phyloP scores from a whole-genome alignment of 805 yeast genomes.

The Metschnikowia matae region DNA sequence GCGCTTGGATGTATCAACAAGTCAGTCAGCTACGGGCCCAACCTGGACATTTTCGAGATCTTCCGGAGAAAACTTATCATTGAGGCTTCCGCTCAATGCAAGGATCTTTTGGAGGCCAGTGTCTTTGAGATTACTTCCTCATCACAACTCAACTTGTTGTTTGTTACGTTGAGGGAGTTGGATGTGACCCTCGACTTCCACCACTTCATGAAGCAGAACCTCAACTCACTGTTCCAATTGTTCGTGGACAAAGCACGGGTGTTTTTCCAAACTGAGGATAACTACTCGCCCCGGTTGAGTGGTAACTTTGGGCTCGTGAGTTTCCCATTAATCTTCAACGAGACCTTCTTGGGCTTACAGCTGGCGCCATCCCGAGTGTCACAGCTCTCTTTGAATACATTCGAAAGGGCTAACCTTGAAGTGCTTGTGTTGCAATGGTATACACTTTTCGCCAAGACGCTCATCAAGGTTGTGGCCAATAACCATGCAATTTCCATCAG shows the following conservation, averaged over 20 bases:
- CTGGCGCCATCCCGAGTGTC: neutral
- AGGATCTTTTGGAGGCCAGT: slow-evolving; percentile 47
- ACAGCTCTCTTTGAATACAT: slow-evolving; percentile 17
- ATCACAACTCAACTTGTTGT: slow-evolving; percentile 43
- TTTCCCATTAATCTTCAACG: slow-evolving; percentile 44
- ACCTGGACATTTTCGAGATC: slow-evolving; percentile 34
- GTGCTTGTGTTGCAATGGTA: slow-evolving; percentile 45
- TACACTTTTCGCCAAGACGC: slow-evolving; percentile 40
- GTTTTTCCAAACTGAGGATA: slow-evolving; percentile 8
- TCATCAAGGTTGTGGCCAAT: slow-evolving; percentile 19
- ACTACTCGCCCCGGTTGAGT: slow-evolving; percentile 26
- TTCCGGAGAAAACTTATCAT: slow-evolving; percentile 47
- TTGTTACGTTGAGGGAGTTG: slow-evolving; percentile 47
- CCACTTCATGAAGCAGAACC: slow-evolving; percentile 17
- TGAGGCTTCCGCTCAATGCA: slow-evolving; percentile 48
- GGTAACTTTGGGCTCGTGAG: slow-evolving; percentile 50
- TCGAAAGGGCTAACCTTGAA: slow-evolving; percentile 26
- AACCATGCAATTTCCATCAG: slow-evolving; percentile 13
- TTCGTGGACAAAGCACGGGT: slow-evolving; percentile 15
- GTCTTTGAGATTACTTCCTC: slow-evolving; percentile 37
- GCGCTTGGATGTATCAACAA: slow-evolving; percentile 4
- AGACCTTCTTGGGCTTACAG: slow-evolving; percentile 28
- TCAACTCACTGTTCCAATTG: slow-evolving; percentile 12
- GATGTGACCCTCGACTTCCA: slow-evolving; percentile 20
- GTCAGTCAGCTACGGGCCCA: neutral